Evolutionary conservation across 1,284 basidiomycete species (phyloP).

Genomic region (Malassezia obtusa): DNA sequence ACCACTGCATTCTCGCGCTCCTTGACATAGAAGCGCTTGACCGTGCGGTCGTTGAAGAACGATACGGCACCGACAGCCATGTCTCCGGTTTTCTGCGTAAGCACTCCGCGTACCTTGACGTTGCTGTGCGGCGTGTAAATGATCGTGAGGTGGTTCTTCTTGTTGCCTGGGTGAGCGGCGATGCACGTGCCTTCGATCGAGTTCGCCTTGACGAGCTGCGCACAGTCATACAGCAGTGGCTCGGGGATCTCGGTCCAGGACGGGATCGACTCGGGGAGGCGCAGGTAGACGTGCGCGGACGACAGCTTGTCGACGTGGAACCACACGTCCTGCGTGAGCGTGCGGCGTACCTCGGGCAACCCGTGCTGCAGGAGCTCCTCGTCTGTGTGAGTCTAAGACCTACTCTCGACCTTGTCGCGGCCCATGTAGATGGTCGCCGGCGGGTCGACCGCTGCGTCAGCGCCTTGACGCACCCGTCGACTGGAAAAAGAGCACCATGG

Average conservation of each 20-base stretch:
- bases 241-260: conserved; percentile 77
- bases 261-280: conserved; percentile 65
- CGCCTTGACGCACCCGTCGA: conserved; percentile 49
- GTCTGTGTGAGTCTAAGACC: conserved; percentile 13
- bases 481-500: conserved; percentile 57
- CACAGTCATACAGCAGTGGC: conserved; percentile 68
- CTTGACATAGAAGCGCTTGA: conserved; percentile 59
- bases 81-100: conserved; percentile 29
- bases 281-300: conserved; percentile 58
- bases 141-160: conserved; percentile 83
- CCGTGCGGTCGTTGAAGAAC: conserved; percentile 75
- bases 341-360: conserved; percentile 50
- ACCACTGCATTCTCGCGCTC: conserved; percentile 80
- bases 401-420: conserved; percentile 61
- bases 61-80: conserved; percentile 80
- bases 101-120: conserved; percentile 23
- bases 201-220: conserved; percentile 93
- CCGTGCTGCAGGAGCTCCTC: conserved; percentile 53
- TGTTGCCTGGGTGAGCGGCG: conserved; percentile 61
- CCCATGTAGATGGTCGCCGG: conserved; percentile 81
- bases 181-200: conserved; percentile 66
- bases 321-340: conserved; percentile 50
- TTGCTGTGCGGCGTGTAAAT: conserved; percentile 70
- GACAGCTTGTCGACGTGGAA: conserved; percentile 55
- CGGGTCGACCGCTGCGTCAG: conserved; percentile 53